Conservation (phyloP, 179 eudicot species). For the Beta macrorhiza region DNA sequence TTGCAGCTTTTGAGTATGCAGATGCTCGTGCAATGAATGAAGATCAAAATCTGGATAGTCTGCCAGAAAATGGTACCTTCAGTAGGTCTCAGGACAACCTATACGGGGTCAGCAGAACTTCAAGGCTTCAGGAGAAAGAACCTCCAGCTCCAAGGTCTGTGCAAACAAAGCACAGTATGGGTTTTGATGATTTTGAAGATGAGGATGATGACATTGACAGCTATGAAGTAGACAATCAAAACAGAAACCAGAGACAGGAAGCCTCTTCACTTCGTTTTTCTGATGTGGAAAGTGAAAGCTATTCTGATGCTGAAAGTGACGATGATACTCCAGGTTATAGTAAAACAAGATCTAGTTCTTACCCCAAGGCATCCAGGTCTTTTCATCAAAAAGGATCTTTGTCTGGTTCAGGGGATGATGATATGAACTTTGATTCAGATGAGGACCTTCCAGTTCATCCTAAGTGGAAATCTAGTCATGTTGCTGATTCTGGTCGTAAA, state of each 20-base stretch:
- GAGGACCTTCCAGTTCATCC: constrained; percentile 72
- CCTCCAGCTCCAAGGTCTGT: constrained; percentile 24
- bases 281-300: constrained; percentile 56
- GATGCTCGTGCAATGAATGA: constrained; percentile 63
- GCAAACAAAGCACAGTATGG: constrained; percentile 37
- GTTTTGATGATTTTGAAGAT: constrained; percentile 93
- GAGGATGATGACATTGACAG: constrained; percentile 72
- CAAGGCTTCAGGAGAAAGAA: constrained; percentile 42
- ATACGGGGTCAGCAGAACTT: constrained; percentile 28
- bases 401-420: constrained; percentile 49
- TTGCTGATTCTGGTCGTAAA: constrained; percentile 45
- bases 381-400: constrained; percentile 26
- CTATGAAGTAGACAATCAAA: constrained; percentile 67
- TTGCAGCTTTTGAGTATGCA: constrained; percentile 92
- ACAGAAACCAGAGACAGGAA: constrained; percentile 37
- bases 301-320: constrained; percentile 62
- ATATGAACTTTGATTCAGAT: constrained; percentile 59
- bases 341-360: constrained; percentile 29
- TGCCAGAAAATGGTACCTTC: constrained; percentile 34
- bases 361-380: constrained; percentile 35
- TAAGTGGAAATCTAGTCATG: constrained; percentile 75
- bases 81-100: constrained; percentile 36
- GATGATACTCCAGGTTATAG: constrained; percentile 28
- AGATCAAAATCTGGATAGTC: constrained; percentile 41
- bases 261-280: constrained; percentile 60